Conservation (phyloP, 78 protist genomes). For the Guillardia theta region DNA sequence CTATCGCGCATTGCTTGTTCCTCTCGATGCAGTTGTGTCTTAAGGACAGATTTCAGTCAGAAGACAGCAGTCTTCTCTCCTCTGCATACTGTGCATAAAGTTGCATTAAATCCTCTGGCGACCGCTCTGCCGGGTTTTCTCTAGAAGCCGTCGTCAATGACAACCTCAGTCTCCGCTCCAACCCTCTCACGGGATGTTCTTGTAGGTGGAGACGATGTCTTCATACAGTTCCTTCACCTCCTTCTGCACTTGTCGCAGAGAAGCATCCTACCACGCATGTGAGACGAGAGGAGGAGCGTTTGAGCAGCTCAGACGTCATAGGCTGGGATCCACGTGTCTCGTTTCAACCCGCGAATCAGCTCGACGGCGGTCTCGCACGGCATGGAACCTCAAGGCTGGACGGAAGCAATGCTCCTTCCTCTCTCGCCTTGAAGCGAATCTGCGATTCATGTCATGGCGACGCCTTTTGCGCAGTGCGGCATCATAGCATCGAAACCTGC, state of each 20-base stretch:
- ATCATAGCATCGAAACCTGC: too few species aligned
- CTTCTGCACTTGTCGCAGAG: background rate
- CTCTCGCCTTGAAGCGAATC: too few species aligned
- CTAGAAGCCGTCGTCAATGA: background rate
- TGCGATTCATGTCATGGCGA: too few species aligned
- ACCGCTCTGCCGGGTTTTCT: background rate
- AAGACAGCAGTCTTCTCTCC: background rate
- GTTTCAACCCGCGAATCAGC: background rate
- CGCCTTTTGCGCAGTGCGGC: too few species aligned
- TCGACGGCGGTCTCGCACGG: background rate
- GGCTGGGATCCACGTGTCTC: background rate
- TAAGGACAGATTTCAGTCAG: background rate
- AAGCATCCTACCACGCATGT: background rate
- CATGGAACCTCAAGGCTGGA: too few species aligned
- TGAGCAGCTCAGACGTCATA: background rate
- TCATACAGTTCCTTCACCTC: background rate
- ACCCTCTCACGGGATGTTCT: too few species aligned
- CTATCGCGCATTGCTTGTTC: background rate
- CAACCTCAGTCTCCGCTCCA: too few species aligned
- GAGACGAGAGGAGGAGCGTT: background rate
- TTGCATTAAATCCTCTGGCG: background rate
- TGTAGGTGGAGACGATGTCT: too few species aligned
- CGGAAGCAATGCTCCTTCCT: too few species aligned
- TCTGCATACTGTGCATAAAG: background rate
- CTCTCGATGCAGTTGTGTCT: background rate